phyloP scores from a whole-genome alignment of 495 filamentous ascomycete genomes.

The Lophiostoma macrostomum region DNA sequence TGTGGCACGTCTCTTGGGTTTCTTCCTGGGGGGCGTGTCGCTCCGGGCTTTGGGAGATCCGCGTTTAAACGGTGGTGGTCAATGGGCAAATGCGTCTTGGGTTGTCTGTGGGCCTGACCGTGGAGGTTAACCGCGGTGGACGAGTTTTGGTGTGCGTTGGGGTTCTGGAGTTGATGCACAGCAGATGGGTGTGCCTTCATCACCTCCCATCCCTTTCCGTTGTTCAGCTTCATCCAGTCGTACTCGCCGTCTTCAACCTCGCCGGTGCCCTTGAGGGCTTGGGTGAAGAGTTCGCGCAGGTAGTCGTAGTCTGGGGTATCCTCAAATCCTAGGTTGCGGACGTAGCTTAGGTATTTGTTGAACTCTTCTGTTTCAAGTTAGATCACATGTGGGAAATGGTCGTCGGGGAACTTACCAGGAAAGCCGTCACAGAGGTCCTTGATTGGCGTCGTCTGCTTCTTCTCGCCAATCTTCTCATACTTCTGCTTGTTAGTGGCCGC shows the following conservation, averaged over 20 bases:
- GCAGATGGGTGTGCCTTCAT: conserved; percentile 79
- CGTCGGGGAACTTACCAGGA: conserved; percentile 57
- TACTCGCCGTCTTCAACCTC: conserved; percentile 98
- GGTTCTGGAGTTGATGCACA: conserved; percentile 64
- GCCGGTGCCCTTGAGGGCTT: conserved; percentile 90
- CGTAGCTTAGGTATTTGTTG: conserved; percentile 94
- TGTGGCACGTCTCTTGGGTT: conserved; percentile 17
- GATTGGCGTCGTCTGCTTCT: conserved; percentile 97
- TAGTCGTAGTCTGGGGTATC: conserved; percentile 99
- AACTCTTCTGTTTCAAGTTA: conserved; percentile 69
- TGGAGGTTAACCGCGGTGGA: conserved; percentile 76
- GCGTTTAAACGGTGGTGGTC: conserved; percentile 86
- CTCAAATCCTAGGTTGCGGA: conserved; percentile 96
- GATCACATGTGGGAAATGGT: background rate
- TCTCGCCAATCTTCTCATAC: conserved; percentile 99
- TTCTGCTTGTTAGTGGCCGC: conserved; percentile 99
- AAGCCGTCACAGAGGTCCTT: conserved; percentile 96
- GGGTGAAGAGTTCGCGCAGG: conserved; percentile 91
- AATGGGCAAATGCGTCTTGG: conserved; percentile 56
- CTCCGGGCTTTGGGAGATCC: conserved; percentile 48
- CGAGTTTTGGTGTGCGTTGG: conserved; percentile 57
- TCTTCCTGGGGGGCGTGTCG: conserved; percentile 59
- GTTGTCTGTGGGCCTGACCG: conserved; percentile 47
- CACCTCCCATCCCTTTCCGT: conserved; percentile 91
- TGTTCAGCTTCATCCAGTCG: conserved; percentile 99